Conservation (phyloP, 2,329 filamentous ascomycete species). For the Coniochaeta sp. region DNA sequence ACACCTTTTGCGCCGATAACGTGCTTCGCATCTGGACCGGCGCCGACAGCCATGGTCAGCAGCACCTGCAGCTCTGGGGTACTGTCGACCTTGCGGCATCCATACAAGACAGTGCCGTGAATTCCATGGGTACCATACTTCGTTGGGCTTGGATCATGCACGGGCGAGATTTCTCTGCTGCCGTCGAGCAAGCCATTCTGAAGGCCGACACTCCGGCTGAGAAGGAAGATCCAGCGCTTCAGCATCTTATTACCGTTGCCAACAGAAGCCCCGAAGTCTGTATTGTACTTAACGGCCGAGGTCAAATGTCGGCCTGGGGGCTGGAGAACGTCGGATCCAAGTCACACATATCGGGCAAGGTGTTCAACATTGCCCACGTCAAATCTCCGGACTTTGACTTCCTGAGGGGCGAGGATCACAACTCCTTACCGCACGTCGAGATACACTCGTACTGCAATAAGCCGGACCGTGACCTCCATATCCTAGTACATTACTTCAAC, state of each 20-base stretch:
- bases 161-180: constrained; percentile 68
- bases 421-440: constrained; percentile 47
- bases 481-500: constrained; percentile 80
- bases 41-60: constrained; percentile 62
- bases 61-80: constrained; percentile 73
- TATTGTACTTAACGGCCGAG: constrained; percentile 73
- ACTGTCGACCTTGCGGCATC: constrained; percentile 69
- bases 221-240: constrained; percentile 64
- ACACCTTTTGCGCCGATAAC: constrained; percentile 79
- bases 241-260: constrained; percentile 79
- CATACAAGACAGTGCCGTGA: constrained; percentile 41
- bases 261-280: constrained; percentile 84
- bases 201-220: constrained; percentile 45
- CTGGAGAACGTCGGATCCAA: constrained; percentile 78
- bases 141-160: constrained; percentile 78
- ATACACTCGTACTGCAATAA: constrained; percentile 67
- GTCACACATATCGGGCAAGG: constrained; percentile 54
- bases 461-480: constrained; percentile 55
- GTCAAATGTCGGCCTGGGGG: constrained; percentile 87
- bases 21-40: constrained; percentile 77
- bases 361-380: constrained; percentile 83
- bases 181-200: constrained; percentile 70
- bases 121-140: constrained; percentile 24
- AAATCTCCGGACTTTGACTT: constrained; percentile 48
- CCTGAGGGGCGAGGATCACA: constrained; percentile 21